phyloP scores from a whole-genome alignment of 768 basidiomycete genomes.

The Artomyces pyxidatus region DNA sequence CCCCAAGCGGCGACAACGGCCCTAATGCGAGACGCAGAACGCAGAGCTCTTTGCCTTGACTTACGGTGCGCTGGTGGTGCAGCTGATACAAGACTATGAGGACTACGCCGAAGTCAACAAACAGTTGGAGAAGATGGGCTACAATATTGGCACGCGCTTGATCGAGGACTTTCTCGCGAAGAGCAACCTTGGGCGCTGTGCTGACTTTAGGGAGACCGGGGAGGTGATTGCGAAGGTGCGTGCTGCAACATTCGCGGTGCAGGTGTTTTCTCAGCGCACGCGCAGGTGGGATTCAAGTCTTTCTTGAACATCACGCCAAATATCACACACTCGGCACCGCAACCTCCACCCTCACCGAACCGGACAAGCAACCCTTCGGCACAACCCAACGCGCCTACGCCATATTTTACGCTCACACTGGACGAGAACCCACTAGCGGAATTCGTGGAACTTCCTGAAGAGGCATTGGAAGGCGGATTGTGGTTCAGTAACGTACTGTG shows the following conservation, averaged over 20 bases:
- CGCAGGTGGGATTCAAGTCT: slow-evolving; percentile 93
- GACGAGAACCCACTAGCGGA: slow-evolving; percentile 97
- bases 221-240: slow-evolving; percentile 91
- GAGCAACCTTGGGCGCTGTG: slow-evolving; percentile 84
- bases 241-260: too few relatives aligned
- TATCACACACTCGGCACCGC: slow-evolving; percentile 60
- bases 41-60: slow-evolving; percentile 96
- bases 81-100: slow-evolving; percentile 98
- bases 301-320: slow-evolving; percentile 89
- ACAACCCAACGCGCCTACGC: slow-evolving; percentile 33
- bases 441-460: slow-evolving; percentile 94
- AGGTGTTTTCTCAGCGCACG: too few relatives aligned
- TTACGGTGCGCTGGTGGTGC: slow-evolving; percentile 95
- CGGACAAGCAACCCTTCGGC: slow-evolving; percentile 23
- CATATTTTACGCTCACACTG: slow-evolving; percentile 74
- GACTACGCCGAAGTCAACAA: slow-evolving; percentile 94
- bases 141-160: slow-evolving; percentile 91
- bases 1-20: too few relatives aligned
- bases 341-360: slow-evolving; percentile 39
- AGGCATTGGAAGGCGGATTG: slow-evolving; percentile 84
- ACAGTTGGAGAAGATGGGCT: slow-evolving; percentile 99
- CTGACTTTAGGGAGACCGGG: slow-evolving; percentile 90
- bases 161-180: slow-evolving; percentile 97
- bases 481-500: slow-evolving; percentile 98
- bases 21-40: too few relatives aligned